Conservation (phyloP, 306 rosid species). For the Cucurbita pepo region DNA sequence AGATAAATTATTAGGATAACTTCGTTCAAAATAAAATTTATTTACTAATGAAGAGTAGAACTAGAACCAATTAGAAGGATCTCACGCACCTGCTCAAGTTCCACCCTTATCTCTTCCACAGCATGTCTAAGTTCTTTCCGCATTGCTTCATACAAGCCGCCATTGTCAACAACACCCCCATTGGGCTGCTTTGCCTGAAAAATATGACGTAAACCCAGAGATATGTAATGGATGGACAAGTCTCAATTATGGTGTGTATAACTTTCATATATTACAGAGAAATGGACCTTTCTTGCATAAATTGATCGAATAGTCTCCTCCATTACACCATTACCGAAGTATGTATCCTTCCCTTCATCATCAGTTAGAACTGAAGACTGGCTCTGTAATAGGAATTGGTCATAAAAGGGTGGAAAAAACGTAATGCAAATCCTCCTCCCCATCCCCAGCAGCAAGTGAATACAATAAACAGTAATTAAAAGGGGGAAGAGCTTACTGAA, state of each 20-base stretch:
- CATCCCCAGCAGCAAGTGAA: background rate
- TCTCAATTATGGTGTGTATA: background rate
- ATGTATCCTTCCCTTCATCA: constrained; percentile 61
- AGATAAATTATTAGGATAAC: background rate
- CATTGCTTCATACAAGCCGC: constrained; percentile 42
- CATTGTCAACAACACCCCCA: constrained; percentile 24
- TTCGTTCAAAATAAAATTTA: background rate
- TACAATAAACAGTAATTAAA: background rate
- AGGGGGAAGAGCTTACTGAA: constrained; percentile 48
- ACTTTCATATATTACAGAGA: background rate
- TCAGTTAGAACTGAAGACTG: constrained; percentile 79
- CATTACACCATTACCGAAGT: constrained; percentile 27
- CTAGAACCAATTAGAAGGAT: constrained; percentile 1
- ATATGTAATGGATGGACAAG: background rate
- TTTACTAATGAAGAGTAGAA: background rate
- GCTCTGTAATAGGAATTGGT: constrained; percentile 44
- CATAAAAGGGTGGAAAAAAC: background rate
- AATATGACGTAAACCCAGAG: constrained; percentile 11
- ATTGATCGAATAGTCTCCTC: constrained; percentile 36
- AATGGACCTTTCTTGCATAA: constrained; percentile 46
- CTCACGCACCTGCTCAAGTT: constrained; percentile 47
- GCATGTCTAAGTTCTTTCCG: constrained; percentile 52
- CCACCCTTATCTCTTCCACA: constrained; percentile 36
- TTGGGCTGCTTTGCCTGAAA: constrained; percentile 39
- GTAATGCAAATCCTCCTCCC: background rate